These are phyloP conservation scores for Aphanomyces euteiches DNA, from an alignment of 352 stramenopile species.

Conservation along the genomic window DNA sequence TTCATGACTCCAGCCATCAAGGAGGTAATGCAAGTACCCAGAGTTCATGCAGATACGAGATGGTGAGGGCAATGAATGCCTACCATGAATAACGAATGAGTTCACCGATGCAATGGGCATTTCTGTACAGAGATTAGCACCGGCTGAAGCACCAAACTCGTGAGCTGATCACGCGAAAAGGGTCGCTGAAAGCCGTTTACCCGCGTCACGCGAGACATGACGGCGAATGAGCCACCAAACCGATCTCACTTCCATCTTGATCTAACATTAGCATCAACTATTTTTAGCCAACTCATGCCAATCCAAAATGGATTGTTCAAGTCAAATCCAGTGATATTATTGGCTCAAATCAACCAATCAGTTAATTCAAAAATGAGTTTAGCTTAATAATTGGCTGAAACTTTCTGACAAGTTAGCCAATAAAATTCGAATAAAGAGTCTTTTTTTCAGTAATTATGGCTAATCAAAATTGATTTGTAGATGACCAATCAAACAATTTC, in stretches of 20 bases:
- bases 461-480: no score
- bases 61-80: slow-evolving; percentile 65
- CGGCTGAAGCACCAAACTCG: slow-evolving; percentile 72
- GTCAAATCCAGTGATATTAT: no score
- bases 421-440: no score
- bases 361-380: no score
- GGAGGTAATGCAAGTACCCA: slow-evolving; percentile 50
- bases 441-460: no score
- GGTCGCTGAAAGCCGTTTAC: slow-evolving; percentile 72
- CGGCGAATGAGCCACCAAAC: no score
- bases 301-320: not conserved
- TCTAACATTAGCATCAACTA: no score
- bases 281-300: not conserved
- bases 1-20: slow-evolving; percentile 57
- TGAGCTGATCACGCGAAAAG: slow-evolving; percentile 72
- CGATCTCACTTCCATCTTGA: no score
- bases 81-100: slow-evolving; percentile 26
- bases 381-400: no score
- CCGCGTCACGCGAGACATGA: slow-evolving; percentile 34
- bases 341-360: no score
- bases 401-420: no score
- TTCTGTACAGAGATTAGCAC: slow-evolving; percentile 57
- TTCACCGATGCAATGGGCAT: not conserved
- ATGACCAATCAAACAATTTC: no score
- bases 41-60: slow-evolving; percentile 46